Base-by-base conservation (phyloP, 1,284 basidiomycete species). In the Ganoderma leucocontextum region DNA sequence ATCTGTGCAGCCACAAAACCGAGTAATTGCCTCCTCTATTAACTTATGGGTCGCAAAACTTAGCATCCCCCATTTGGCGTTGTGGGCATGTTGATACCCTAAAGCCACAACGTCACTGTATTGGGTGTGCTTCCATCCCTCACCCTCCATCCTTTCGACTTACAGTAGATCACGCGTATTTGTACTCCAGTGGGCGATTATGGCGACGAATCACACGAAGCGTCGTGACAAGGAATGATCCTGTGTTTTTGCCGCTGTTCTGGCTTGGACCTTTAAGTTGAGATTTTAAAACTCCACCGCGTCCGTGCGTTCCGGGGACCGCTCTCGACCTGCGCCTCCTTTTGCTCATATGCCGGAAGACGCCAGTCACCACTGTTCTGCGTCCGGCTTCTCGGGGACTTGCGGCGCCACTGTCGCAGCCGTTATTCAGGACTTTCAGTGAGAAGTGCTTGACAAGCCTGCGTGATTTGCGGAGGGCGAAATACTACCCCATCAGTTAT, bases 1-100 rank as follows among this genome's bases (percentile, higher is more conserved):
- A 35, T 55, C 25, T 44, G 22, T 22, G 8, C 67, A 80, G 79
- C 29, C 73, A 74, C 73, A 80, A 80, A 73, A 72, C 74, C 47
- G 79, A 80, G 69, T 80, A 60, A 77, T 49, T 39, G 55, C 49
- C 39, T 58, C 58, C 53, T 22, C 39, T 52, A 42, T 39, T 60
- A 60, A 60, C 36, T 60, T 41, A 65, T 65, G 9, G 49, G 64
- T 55, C 62, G 64, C 36, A 65, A 65, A 63, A 63, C 66, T 66
- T 63, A 44, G 49, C 65, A 68, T 67, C 29, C 60, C 58, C 35
- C 35, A 6, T 41, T 15, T 55, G 62, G 57, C 69, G 68, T 65
- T 64, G 70, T 60, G 63, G 68, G 59, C 60, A 63, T 72, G 68
- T 69, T 72, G 73, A 75, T 75, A 75, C 73, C 73, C 73, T 71